phyloP scores from a whole-genome alignment of 1,284 basidiomycete species.

The Moesziomyces antarcticus region DNA sequence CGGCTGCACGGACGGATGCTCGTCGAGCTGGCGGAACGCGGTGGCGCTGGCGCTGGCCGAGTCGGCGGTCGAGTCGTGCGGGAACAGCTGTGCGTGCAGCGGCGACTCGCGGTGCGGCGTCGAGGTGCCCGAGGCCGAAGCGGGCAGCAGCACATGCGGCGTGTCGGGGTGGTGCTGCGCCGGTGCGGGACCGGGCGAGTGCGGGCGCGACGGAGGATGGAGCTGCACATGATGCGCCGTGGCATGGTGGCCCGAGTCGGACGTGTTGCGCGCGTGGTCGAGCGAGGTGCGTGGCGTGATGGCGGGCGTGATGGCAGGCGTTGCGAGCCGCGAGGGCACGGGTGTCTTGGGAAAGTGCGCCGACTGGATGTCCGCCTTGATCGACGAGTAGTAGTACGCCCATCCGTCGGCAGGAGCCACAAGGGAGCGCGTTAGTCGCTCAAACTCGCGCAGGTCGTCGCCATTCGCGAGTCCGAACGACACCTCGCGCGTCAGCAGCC shows the following conservation, averaged over 20 bases:
- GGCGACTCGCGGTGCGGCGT: conserved; percentile 42
- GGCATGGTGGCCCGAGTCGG: conserved; percentile 14
- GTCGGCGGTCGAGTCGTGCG: conserved; percentile 12
- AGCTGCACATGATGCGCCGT: conserved; percentile 13
- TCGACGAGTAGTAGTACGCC: conserved; percentile 71
- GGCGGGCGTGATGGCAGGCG: conserved; percentile 29
- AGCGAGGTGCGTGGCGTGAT: conserved; percentile 39
- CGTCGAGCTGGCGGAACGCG: conserved; percentile 42
- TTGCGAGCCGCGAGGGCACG: conserved; percentile 34
- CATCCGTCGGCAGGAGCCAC: conserved; percentile 75
- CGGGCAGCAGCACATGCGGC: conserved; percentile 4
- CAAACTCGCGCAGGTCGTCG: conserved; percentile 73
- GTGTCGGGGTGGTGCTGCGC: conserved; percentile 10
- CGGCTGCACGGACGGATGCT: conserved; percentile 39
- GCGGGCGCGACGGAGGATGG: conserved; percentile 23
- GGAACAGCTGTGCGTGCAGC: conserved; percentile 21
- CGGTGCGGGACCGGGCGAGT: conserved; percentile 10
- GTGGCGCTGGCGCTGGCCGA: conserved; percentile 5
- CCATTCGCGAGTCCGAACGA: conserved; percentile 76
- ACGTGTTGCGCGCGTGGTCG: conserved; percentile 25
- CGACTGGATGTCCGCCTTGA: conserved; percentile 47
- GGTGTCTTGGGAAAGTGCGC: conserved; percentile 52
- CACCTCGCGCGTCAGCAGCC: conserved; percentile 76
- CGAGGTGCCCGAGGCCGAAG: conserved; percentile 21
- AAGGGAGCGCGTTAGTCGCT: conserved; percentile 63